Percentiles rank a stretch among this genome's conserved stretches.
Conservation (phyloP, 306 rosid genomes). For the Glycyrrhiza uralensis region DNA sequence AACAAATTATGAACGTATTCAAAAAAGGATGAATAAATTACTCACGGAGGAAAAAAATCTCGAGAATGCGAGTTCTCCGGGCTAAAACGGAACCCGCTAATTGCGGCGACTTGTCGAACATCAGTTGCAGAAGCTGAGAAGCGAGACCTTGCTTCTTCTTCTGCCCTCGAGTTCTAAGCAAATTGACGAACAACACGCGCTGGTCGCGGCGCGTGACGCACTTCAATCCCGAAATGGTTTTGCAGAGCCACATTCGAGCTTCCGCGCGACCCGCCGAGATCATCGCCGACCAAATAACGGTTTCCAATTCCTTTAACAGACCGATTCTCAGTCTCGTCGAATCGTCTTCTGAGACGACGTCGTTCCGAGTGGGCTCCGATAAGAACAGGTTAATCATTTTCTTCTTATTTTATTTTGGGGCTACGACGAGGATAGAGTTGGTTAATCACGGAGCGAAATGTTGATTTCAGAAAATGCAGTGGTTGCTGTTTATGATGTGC, state of each 20-base stretch:
- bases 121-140: slow-evolving; percentile 66
- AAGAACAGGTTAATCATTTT: slow-evolving; percentile 59
- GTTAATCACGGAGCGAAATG: background rate
- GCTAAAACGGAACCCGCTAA: slow-evolving; percentile 58
- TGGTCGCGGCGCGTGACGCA: slow-evolving; percentile 43
- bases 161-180: slow-evolving; percentile 40
- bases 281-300: slow-evolving; percentile 51
- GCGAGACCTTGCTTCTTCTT: slow-evolving; percentile 49
- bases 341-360: slow-evolving; percentile 24
- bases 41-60: slow-evolving; percentile 60
- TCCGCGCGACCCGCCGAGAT: slow-evolving; percentile 61
- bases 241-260: slow-evolving; percentile 81
- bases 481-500: background rate
- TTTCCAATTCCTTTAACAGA: slow-evolving; percentile 61
- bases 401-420: background rate
- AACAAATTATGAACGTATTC: no score
- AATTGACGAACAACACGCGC: slow-evolving; percentile 47
- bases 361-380: slow-evolving; percentile 48
- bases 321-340: slow-evolving; percentile 43
- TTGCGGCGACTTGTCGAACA: slow-evolving; percentile 56
- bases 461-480: background rate
- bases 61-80: slow-evolving; percentile 43
- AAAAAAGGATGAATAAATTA: background rate
- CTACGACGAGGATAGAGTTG: background rate
- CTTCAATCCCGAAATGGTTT: slow-evolving; percentile 48